A percentile compares a stretch with the other conserved stretches of the same genome.
phyloP scores from a whole-genome alignment of 176 grass and related monocot genomes.

The Leersia perrieri region DNA sequence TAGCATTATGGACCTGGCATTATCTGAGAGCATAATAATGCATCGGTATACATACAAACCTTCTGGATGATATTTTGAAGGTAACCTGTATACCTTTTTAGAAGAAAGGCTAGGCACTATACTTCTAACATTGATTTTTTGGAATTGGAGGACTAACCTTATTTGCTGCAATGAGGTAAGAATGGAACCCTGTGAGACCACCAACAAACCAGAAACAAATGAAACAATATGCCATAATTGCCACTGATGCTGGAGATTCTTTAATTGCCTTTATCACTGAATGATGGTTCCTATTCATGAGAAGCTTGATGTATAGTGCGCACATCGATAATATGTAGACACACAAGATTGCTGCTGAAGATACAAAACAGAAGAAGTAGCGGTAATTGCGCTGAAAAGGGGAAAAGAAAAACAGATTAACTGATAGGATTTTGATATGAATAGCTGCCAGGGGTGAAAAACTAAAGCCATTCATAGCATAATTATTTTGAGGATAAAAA shows the following conservation, averaged over 20 bases:
- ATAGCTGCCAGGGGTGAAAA: background rate
- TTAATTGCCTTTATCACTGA: constrained; percentile 62
- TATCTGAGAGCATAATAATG: background rate
- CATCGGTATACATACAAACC: background rate
- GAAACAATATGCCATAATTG: constrained; percentile 81
- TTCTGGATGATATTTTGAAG: background rate
- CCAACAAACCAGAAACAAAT: constrained; percentile 75
- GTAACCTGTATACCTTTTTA: background rate
- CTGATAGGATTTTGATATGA: constrained; percentile 1
- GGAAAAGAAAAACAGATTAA: constrained; percentile 10
- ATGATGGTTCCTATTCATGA: constrained; percentile 57
- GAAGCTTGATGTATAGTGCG: constrained; percentile 64
- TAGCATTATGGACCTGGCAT: background rate
- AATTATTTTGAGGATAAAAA: background rate
- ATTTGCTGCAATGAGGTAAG: constrained; percentile 66
- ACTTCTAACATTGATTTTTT: background rate
- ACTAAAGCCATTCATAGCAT: background rate
- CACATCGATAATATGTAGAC: constrained; percentile 77
- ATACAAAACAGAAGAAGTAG: constrained; percentile 76
- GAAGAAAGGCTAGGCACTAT: background rate
- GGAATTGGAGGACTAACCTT: constrained; percentile 43
- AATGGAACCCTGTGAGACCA: constrained; percentile 75
- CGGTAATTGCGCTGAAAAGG: constrained; percentile 66
- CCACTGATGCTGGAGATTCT: constrained; percentile 64
- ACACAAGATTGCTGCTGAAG: constrained; percentile 60